These are phyloP conservation scores for Phytophthora megakarya DNA, from an alignment of 352 stramenopile genomes.

Conservation along the genomic window DNA sequence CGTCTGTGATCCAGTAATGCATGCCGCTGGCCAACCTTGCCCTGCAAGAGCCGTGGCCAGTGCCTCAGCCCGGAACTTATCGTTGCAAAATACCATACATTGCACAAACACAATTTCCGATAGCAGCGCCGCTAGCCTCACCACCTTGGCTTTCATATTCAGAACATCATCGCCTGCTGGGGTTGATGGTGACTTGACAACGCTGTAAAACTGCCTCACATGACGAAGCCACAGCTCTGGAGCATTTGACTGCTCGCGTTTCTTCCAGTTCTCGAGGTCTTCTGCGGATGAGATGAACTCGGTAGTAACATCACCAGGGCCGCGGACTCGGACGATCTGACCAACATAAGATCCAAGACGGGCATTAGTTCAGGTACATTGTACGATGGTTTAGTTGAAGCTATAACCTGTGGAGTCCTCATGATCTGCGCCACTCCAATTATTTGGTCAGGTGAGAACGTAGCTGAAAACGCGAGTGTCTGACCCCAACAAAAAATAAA, in stretches of 20 bases:
- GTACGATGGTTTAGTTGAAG: not conserved
- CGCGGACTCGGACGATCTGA: slow-evolving; percentile 72
- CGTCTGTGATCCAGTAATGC: slow-evolving; percentile 70
- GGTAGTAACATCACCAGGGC: slow-evolving; percentile 59
- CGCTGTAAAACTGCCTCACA: slow-evolving; percentile 73
- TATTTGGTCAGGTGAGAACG: slow-evolving; percentile 75
- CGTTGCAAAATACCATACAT: slow-evolving; percentile 88
- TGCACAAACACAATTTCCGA: slow-evolving; percentile 74
- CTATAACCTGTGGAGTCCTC: slow-evolving; percentile 60
- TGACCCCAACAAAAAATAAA: slow-evolving; percentile 25
- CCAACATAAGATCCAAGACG: not conserved
- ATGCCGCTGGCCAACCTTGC: slow-evolving; percentile 62
- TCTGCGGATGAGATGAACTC: slow-evolving; percentile 63
- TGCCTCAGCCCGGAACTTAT: slow-evolving; percentile 78
- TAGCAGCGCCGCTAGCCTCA: slow-evolving; percentile 56
- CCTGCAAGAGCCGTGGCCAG: slow-evolving; percentile 52
- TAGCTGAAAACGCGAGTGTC: slow-evolving; percentile 81
- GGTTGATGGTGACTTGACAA: slow-evolving; percentile 33
- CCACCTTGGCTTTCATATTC: slow-evolving; percentile 62
- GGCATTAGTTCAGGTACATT: no score
- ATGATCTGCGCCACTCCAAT: slow-evolving; percentile 52
- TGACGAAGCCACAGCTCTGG: slow-evolving; percentile 75
- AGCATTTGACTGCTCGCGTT: slow-evolving; percentile 48
- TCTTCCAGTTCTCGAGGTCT: slow-evolving; percentile 50
- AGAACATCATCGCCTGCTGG: slow-evolving; percentile 21